Conservation (phyloP, 139 green algal genomes). For the Picochlorum sp. region DNA sequence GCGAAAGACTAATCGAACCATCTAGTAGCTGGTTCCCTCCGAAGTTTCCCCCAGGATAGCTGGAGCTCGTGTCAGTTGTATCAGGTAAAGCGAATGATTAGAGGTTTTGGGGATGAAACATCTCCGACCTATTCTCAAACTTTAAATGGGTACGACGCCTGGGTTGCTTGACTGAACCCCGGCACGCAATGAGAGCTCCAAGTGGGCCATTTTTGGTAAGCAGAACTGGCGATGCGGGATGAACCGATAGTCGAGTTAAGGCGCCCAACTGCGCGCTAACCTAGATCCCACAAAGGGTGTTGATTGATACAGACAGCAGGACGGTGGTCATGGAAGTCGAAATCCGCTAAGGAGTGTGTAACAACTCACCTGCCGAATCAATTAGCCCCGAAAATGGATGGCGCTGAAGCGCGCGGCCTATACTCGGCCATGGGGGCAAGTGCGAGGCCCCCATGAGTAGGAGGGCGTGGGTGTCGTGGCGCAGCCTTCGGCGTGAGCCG, state of each 20-base stretch:
- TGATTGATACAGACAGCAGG: slow-evolving; percentile 89
- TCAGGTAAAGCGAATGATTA: slow-evolving; percentile 93
- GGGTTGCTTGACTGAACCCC: slow-evolving; percentile 75
- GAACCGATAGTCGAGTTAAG: slow-evolving; percentile 86
- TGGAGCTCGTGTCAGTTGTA: slow-evolving; percentile 73
- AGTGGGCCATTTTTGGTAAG: slow-evolving; percentile 93
- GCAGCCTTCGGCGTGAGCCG: slow-evolving; percentile 68
- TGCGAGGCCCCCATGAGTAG: slow-evolving; percentile 82
- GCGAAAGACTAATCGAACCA: slow-evolving; percentile 98
- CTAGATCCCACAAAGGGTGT: slow-evolving; percentile 91
- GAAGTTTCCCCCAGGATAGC: slow-evolving; percentile 91
- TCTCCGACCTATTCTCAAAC: slow-evolving; percentile 89
- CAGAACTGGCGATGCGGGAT: slow-evolving; percentile 94
- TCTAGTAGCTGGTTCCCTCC: slow-evolving; percentile 93
- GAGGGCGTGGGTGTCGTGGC: slow-evolving; percentile 74
- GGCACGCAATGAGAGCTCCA: slow-evolving; percentile 70
- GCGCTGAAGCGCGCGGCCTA: slow-evolving; percentile 83
- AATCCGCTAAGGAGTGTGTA: slow-evolving; percentile 97
- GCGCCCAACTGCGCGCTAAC: slow-evolving; percentile 82
- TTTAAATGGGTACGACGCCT: slow-evolving; percentile 84
- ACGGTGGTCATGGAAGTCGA: slow-evolving; percentile 96
- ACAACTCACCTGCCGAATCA: slow-evolving; percentile 96
- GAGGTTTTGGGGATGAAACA: slow-evolving; percentile 72
- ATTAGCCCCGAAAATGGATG: slow-evolving; percentile 96
- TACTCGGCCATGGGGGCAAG: slow-evolving; percentile 74